These are phyloP conservation scores for Pisolithus albus DNA, from an alignment of 768 basidiomycete genomes.

Conservation along the genomic window DNA sequence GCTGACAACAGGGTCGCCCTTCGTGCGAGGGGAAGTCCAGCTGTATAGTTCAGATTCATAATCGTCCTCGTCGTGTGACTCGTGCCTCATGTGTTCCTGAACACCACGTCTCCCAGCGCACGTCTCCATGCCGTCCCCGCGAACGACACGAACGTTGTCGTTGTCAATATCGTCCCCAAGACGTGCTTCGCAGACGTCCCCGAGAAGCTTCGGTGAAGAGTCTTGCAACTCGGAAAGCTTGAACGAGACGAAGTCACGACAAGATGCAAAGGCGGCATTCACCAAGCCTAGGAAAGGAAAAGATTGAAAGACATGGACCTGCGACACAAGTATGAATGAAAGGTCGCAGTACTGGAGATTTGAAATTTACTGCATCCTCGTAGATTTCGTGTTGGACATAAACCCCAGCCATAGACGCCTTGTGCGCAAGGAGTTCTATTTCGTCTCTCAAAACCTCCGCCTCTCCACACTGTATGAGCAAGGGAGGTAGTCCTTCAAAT, in stretches of 20 bases:
- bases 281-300: constrained; percentile 72
- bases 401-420: constrained; percentile 82
- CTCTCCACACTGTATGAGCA: constrained; percentile 89
- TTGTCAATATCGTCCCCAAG: constrained; percentile 68
- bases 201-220: constrained; percentile 46
- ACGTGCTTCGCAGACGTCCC: constrained; percentile 46
- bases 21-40: constrained; percentile 35
- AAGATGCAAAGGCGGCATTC: constrained; percentile 61
- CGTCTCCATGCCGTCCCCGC: constrained; percentile 65
- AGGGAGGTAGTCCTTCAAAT: constrained; percentile 76
- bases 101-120: constrained; percentile 35
- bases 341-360: background rate
- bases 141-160: constrained; percentile 58
- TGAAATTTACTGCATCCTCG: constrained; percentile 72
- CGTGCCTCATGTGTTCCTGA: constrained; percentile 30
- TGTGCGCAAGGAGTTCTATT: constrained; percentile 85
- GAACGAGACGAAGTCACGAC: constrained; percentile 59
- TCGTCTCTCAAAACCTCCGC: constrained; percentile 95
- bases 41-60: constrained; percentile 41
- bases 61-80: constrained; percentile 14
- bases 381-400: constrained; percentile 83
- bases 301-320: constrained; percentile 90
- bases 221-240: constrained; percentile 49
- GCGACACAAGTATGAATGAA: constrained; percentile 2
- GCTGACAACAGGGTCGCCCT: constrained; percentile 1